These are phyloP conservation scores for Aureobasidium pullulans DNA, from an alignment of 2,329 filamentous ascomycete genomes.

Conservation along the genomic window DNA sequence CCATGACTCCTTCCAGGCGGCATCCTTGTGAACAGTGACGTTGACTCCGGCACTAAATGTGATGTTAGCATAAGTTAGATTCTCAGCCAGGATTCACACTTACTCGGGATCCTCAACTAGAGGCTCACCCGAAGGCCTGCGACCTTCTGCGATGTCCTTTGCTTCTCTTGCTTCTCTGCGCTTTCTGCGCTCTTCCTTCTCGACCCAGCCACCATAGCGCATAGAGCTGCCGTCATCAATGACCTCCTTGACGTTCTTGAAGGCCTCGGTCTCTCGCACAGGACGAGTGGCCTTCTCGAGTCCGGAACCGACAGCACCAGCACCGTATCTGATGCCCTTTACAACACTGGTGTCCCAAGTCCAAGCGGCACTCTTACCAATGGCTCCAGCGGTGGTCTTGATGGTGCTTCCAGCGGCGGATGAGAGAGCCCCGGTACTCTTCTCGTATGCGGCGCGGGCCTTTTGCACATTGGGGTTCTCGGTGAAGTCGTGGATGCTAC, in stretches of 20 bases:
- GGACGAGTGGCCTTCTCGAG: slow-evolving; percentile 94
- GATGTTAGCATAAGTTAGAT: slow-evolving; percentile 25
- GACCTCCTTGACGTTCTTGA: slow-evolving; percentile 84
- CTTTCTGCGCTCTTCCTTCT: slow-evolving; percentile 86
- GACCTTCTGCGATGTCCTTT: slow-evolving; percentile 45
- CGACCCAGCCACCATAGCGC: slow-evolving; percentile 90
- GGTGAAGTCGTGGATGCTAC: slow-evolving; percentile 80
- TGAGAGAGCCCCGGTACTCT: slow-evolving; percentile 75
- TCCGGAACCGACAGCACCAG: slow-evolving; percentile 75
- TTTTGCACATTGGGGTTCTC: slow-evolving; percentile 87
- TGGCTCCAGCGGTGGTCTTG: slow-evolving; percentile 75
- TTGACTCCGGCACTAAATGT: slow-evolving; percentile 76
- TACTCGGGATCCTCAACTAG: slow-evolving; percentile 83
- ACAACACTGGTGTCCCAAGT: slow-evolving; percentile 95
- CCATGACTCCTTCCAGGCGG: slow-evolving; percentile 98
- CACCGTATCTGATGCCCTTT: slow-evolving; percentile 81
- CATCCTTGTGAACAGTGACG: slow-evolving; percentile 91
- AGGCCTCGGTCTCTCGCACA: slow-evolving; percentile 88
- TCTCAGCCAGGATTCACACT: slow-evolving; percentile 32
- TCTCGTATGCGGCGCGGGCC: slow-evolving; percentile 78
- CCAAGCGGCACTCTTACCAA: slow-evolving; percentile 89
- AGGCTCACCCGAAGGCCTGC: slow-evolving; percentile 46
- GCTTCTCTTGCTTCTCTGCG: slow-evolving; percentile 65
- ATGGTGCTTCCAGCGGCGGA: slow-evolving; percentile 71
- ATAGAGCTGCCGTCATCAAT: slow-evolving; percentile 97